These are phyloP conservation scores for Aspergillus biplanus DNA, from an alignment of 495 filamentous ascomycete species.

Conservation along the genomic window DNA sequence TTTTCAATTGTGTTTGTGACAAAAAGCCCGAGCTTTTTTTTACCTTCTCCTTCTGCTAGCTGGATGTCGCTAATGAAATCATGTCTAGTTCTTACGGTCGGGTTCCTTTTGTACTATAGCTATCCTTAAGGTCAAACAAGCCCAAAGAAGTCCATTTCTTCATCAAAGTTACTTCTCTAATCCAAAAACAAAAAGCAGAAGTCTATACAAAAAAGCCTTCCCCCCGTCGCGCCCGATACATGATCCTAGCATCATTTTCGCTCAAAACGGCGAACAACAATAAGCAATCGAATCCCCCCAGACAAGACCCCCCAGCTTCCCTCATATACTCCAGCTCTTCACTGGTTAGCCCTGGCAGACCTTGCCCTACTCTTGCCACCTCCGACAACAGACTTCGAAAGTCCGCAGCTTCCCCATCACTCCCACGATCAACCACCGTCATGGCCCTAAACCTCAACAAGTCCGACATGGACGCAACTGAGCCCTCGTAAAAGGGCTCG, in stretches of 20 bases:
- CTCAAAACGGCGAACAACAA: background rate
- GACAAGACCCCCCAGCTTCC: constrained; percentile 9
- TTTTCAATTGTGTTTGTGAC: no score
- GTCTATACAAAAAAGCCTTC: background rate
- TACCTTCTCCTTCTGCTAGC: no score
- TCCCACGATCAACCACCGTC: constrained; percentile 16
- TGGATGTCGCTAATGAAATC: no score
- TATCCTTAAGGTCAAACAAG: no score
- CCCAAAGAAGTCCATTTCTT: no score
- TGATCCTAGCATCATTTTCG: background rate
- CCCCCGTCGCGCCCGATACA: background rate
- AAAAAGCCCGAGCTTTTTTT: no score
- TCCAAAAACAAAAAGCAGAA: no score
- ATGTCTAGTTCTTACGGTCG: no score
- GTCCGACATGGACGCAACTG: constrained; percentile 14
- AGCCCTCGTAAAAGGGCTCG: constrained; percentile 11
- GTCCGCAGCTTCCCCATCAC: constrained; percentile 13
- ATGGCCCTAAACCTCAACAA: constrained; percentile 16
- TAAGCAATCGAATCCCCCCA: constrained; percentile 9
- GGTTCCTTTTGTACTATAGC: no score
- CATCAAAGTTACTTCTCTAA: no score
- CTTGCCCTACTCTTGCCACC: constrained; percentile 14
- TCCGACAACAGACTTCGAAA: constrained; percentile 15
- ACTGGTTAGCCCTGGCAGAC: constrained; percentile 5
- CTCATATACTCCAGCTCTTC: constrained; percentile 16